Evolutionary conservation across 768 basidiomycete genomes (phyloP).

Genomic region (Pisolithus orientalis): DNA sequence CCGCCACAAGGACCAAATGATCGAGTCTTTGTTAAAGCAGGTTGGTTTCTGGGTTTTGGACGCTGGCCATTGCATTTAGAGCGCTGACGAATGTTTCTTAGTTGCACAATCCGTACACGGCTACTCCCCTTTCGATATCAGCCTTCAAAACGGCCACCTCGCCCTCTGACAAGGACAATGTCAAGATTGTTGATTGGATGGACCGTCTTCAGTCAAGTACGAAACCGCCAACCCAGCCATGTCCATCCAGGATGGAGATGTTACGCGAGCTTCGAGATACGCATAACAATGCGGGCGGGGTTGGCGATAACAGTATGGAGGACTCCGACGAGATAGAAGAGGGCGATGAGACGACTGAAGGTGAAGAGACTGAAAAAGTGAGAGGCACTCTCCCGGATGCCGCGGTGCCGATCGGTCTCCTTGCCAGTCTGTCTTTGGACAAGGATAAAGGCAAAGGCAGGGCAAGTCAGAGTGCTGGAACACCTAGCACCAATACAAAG

Average conservation of each 20-base stretch:
- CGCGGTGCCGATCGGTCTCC: conserved; percentile 67
- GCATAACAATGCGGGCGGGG: conserved; percentile 19
- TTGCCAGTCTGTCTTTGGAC: conserved; percentile 65
- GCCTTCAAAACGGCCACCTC: conserved; percentile 76
- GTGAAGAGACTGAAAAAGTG: conserved; percentile 40
- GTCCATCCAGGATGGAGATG: conserved; percentile 20
- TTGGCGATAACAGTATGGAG: conserved; percentile 1
- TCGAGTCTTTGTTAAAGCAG: conserved; percentile 80
- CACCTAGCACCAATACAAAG: conserved; percentile 5
- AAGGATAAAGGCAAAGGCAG: conserved; percentile 41
- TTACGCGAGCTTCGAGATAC: conserved; percentile 29
- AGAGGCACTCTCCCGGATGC: conserved; percentile 56
- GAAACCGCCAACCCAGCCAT: conserved; percentile 39
- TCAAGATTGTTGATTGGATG: conserved; percentile 68
- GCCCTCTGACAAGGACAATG: conserved; percentile 63
- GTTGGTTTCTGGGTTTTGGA: conserved; percentile 28
- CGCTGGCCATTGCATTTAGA: background rate
- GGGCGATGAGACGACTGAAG: conserved; percentile 26
- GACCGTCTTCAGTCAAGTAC: conserved; percentile 62
- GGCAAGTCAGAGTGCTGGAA: conserved; percentile 21
- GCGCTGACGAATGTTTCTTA: conserved; percentile 4
- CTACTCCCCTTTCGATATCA: conserved; percentile 73
- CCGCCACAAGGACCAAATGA: conserved; percentile 81
- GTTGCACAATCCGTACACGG: conserved; percentile 73
- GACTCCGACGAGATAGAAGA: conserved; percentile 39